Percentiles rank a stretch among this genome's conserved stretches.
phyloP scores from a whole-genome alignment of 257 asterid species.

The Scutellaria barbata region DNA sequence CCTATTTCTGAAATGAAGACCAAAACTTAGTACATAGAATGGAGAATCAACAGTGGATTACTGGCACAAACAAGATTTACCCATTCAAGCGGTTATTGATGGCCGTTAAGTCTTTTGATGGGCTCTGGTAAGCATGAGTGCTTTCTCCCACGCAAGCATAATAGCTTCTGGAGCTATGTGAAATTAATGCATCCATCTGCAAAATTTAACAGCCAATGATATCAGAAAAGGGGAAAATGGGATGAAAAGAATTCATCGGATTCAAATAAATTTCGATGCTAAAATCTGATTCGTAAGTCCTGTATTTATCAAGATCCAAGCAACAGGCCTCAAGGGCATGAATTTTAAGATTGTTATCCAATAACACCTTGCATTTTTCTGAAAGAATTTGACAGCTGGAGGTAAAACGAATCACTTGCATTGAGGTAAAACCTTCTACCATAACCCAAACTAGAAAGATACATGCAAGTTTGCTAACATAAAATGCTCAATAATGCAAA shows the following conservation, averaged over 20 bases:
- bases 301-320: background rate
- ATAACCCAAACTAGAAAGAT: background rate
- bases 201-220: constrained; percentile 28
- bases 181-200: constrained; percentile 93
- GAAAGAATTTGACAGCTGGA: background rate
- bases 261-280: background rate
- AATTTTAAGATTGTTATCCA: background rate
- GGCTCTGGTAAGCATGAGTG: constrained; percentile 98
- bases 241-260: background rate
- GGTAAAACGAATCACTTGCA: background rate
- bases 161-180: constrained; percentile 90
- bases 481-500: background rate
- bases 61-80: constrained; percentile 40
- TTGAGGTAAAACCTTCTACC: background rate
- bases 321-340: background rate
- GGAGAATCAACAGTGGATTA: constrained; percentile 7
- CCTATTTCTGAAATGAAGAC: constrained; percentile 56
- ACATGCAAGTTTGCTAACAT: constrained; percentile 8
- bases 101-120: constrained; percentile 89
- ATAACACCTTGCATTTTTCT: background rate
- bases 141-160: constrained; percentile 99
- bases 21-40: background rate
- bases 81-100: constrained; percentile 90
- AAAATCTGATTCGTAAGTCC: background rate
- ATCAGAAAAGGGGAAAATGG: constrained; percentile 6